A percentile compares a stretch with the other conserved stretches of the same genome.
Evolutionary conservation across 208 protist species (phyloP).

Genomic region (Leishmania turanica): DNA sequence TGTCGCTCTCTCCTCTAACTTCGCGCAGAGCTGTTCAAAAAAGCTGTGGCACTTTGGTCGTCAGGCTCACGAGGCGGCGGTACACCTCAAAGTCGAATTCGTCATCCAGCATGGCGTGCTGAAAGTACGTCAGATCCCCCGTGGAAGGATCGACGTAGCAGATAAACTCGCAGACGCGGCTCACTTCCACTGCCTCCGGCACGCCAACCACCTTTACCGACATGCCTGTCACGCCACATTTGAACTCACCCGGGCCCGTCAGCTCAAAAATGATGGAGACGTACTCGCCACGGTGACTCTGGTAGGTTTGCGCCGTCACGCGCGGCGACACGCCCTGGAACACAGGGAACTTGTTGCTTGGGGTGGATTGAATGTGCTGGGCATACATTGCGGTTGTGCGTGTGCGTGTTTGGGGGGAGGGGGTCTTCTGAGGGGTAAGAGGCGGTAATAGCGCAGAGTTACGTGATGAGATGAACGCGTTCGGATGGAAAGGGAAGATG

Average conservation of each 20-base stretch:
- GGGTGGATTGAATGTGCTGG: conserved; percentile 22
- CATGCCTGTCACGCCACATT: conserved; percentile 69
- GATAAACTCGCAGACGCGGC: conserved; percentile 90
- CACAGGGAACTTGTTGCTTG: conserved; percentile 52
- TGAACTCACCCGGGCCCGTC: conserved; percentile 72
- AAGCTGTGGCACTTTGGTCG: conserved; percentile 77
- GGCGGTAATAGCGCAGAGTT: background rate
- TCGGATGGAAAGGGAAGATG: background rate
- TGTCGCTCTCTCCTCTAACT: background rate
- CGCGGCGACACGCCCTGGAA: conserved; percentile 88
- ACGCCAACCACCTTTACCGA: conserved; percentile 67
- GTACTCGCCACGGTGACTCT: conserved; percentile 81
- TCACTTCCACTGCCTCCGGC: conserved; percentile 73
- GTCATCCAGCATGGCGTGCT: conserved; percentile 88
- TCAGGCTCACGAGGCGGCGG: conserved; percentile 75
- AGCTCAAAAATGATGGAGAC: conserved; percentile 85
- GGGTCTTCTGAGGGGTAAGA: background rate
- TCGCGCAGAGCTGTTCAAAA: conserved; percentile 50
- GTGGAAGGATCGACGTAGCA: conserved; percentile 86
- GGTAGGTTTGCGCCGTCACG: conserved; percentile 66
- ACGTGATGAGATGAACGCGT: background rate
- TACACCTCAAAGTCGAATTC: conserved; percentile 93
- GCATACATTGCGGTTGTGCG: conserved; percentile 29
- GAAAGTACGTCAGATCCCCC: conserved; percentile 79
- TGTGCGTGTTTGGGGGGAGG: background rate